phyloP scores from a whole-genome alignment of 768 basidiomycete species.

The Serendipita sp. region DNA sequence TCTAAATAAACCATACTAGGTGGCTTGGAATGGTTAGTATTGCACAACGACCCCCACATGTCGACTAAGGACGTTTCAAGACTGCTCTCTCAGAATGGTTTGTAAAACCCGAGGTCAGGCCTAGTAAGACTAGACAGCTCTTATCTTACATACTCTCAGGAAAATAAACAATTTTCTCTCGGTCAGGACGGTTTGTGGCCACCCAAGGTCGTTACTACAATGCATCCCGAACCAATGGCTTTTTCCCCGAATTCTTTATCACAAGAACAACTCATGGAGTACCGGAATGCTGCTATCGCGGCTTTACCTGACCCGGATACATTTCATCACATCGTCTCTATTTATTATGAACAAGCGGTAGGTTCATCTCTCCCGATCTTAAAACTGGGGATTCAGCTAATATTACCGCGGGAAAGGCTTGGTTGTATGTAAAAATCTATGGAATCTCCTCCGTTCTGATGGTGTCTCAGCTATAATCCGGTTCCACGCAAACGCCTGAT shows the following conservation, averaged over 20 bases:
- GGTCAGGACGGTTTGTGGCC: no score
- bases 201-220: no score
- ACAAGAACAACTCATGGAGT: background rate
- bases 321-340: background rate
- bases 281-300: background rate
- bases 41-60: background rate
- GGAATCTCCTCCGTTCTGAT: background rate
- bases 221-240: background rate
- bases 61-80: background rate
- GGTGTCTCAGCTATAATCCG: background rate
- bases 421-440: background rate
- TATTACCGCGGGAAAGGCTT: background rate
- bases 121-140: background rate
- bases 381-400: background rate
- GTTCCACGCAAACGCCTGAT: background rate
- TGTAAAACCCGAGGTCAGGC: background rate
- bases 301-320: background rate
- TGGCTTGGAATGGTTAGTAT: background rate
- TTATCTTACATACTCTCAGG: no score
- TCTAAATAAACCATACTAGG: background rate
- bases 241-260: background rate
- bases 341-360: background rate
- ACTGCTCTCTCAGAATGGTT: constrained; percentile 4
- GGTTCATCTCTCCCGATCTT: background rate
- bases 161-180: no score